Evolutionary conservation across 2,329 filamentous ascomycete genomes (phyloP).

Genomic region (Aureobasidium sp.): DNA sequence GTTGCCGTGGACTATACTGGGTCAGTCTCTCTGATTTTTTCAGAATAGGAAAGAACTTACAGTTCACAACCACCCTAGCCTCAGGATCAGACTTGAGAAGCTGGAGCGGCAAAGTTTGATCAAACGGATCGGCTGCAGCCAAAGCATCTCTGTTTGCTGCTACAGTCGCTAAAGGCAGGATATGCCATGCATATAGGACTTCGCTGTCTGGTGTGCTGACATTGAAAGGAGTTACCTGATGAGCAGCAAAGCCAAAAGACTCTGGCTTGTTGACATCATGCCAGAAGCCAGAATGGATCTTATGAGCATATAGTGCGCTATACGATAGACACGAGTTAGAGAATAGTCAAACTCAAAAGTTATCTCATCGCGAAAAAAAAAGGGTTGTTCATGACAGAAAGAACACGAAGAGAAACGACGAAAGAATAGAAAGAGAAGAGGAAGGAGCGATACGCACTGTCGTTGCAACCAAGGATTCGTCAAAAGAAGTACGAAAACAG

Average conservation of each 20-base stretch:
- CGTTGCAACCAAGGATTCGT: constrained; percentile 66
- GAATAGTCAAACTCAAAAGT: background rate
- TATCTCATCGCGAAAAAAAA: background rate
- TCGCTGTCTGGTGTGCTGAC: constrained; percentile 67
- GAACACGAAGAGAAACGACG: background rate
- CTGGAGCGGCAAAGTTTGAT: constrained; percentile 32
- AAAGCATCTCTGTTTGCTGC: constrained; percentile 55
- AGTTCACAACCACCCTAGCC: constrained; percentile 48
- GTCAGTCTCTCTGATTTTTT: background rate
- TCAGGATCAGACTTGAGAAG: constrained; percentile 45
- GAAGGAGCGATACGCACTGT: constrained; percentile 50
- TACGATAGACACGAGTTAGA: background rate
- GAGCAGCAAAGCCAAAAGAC: constrained; percentile 76
- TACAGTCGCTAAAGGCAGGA: constrained; percentile 73
- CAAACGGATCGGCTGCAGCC: constrained; percentile 44
- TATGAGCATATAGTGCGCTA: constrained; percentile 78
- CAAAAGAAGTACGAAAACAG: constrained; percentile 54
- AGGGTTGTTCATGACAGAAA: background rate
- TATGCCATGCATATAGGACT: constrained; percentile 80
- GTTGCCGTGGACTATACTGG: constrained; percentile 48
- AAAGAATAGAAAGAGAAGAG: background rate
- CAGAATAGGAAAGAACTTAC: constrained; percentile 24
- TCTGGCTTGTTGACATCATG: constrained; percentile 68
- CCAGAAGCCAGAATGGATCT: constrained; percentile 65
- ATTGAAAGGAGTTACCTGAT: constrained; percentile 82